phyloP scores from a whole-genome alignment of 1,284 basidiomycete species.

The Pseudozyma sp. region DNA sequence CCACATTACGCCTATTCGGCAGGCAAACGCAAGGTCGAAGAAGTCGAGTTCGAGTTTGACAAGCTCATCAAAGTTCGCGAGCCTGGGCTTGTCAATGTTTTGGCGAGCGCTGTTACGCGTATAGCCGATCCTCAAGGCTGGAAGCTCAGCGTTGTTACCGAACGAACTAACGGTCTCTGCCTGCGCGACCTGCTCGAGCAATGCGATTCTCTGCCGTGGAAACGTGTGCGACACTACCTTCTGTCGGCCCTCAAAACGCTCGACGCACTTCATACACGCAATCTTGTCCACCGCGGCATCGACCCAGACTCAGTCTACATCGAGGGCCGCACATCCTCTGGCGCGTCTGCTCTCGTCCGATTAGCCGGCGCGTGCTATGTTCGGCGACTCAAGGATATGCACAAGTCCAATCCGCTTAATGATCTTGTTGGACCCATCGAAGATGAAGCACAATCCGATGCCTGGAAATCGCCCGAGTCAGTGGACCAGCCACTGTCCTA shows the following conservation, averaged over 20 bases:
- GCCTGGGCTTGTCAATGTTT: constrained; percentile 53
- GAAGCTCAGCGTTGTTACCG: constrained; percentile 56
- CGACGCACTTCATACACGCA: constrained; percentile 55
- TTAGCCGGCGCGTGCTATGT: constrained; percentile 52
- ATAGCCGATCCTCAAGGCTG: constrained; percentile 39
- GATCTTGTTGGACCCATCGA: constrained; percentile 24
- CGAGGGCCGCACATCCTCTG: constrained; percentile 23
- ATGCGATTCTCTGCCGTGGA: constrained; percentile 57
- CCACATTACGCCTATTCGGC: constrained; percentile 53
- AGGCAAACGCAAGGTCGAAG: constrained; percentile 63
- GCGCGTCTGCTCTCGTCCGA: constrained; percentile 16
- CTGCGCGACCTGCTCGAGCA: constrained; percentile 54
- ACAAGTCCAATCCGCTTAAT: constrained; percentile 61
- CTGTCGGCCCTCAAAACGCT: constrained; percentile 56
- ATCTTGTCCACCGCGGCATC: constrained; percentile 62
- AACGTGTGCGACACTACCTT: constrained; percentile 50
- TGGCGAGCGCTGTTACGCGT: constrained; percentile 55
- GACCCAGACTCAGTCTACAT: constrained; percentile 42
- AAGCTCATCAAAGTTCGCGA: constrained; percentile 51
- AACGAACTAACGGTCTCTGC: constrained; percentile 34
- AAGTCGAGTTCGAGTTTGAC: constrained; percentile 63
- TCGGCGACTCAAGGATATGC: constrained; percentile 59
- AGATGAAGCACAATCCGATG: constrained; percentile 34
- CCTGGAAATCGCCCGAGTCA: constrained; percentile 64
- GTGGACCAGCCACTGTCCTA: constrained; percentile 57